Base-by-base conservation (phyloP, 352 stramenopile species). In the Phytophthora brassicae region DNA sequence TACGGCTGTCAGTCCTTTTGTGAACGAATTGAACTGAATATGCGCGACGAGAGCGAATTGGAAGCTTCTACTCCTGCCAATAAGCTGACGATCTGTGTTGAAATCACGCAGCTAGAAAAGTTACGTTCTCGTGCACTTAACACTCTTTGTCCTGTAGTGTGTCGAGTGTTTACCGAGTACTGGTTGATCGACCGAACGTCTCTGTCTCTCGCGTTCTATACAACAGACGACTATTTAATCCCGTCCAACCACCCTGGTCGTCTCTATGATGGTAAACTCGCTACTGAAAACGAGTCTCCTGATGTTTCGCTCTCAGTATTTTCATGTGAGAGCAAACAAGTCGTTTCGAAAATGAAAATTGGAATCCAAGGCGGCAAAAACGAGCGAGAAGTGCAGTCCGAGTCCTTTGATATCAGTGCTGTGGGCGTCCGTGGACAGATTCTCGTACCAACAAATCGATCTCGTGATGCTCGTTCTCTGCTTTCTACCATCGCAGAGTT, bases 121-220 rank as follows among this genome's bases (percentile, higher is more conserved):
- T 42, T 85, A 3, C 75, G 68, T 2, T 72, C 70, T 0, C 69
- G 68, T 17, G 57, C 64, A 8, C 35, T 84, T 13, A 86, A 86
- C 59, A 64, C 41, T n/a, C 42, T 91, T 5, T 77, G 75, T 6
- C 84, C 86, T 0, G 72, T 88, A 8, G 66, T 88, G 8, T 92
- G 83, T 16, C 72, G 81, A 31, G 76, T 95, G 13, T 95, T 86
- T 52, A 86, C 72, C 6, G 84, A 95, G 49, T 95, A 93, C 60
- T 95, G 86, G 86, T 55, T 95, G 39, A 88, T 95, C 46, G 84
- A 95, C 52, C 81, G 86, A 23, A 91, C 86, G 14, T 84, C 73
- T 23, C 62, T 95, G 2, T 86, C 71, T 6, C 77, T 95, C 7
- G 69, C 75, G 12, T 90, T 89, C 54, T 84, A 89, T 45, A 90